phyloP scores from a whole-genome alignment of 2,329 filamentous ascomycete species.

The Fusarium sp. region DNA sequence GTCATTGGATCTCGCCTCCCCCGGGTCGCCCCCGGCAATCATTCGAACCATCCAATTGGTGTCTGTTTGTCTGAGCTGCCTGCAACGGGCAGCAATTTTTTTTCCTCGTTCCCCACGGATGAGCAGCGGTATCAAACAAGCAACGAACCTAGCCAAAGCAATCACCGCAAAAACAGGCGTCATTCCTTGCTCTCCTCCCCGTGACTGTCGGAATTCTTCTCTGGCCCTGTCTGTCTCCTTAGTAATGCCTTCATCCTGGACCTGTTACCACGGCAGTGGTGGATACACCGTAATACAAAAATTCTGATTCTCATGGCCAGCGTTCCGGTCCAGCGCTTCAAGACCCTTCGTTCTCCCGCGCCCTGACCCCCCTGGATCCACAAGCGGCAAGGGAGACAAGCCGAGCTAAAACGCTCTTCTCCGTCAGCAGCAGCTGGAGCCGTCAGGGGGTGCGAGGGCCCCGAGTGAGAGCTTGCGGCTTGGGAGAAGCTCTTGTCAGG shows the following conservation, averaged over 20 bases:
- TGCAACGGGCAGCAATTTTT: constrained; percentile 16
- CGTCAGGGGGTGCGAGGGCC: constrained; percentile 20
- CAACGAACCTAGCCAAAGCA: constrained; percentile 10
- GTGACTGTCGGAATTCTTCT: not conserved
- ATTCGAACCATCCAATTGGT: constrained; percentile 31
- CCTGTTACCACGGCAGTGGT: constrained; percentile 8
- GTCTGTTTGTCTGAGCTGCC: constrained; percentile 17
- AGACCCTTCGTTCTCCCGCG: constrained; percentile 23
- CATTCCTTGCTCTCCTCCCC: not conserved
- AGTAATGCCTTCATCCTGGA: not conserved
- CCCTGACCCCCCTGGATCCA: constrained; percentile 32
- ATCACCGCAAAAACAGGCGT: constrained; percentile 7
- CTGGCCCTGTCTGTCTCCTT: not conserved
- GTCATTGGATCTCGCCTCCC: constrained; percentile 37
- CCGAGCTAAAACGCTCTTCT: constrained; percentile 41
- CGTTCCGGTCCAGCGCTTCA: constrained; percentile 36
- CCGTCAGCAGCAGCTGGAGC: constrained; percentile 16
- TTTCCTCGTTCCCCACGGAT: constrained; percentile 14
- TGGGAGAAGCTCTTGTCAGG: not conserved
- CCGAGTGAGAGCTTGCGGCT: not conserved
- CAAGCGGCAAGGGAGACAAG: constrained; percentile 37
- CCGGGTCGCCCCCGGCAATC: constrained; percentile 33
- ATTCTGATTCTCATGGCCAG: constrained; percentile 21
- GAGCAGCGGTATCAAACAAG: constrained; percentile 20
- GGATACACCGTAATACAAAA: constrained; percentile 19